These are phyloP conservation scores for Protomyces gravidus DNA, from an alignment of 1,139 yeast genomes.

Conservation along the genomic window DNA sequence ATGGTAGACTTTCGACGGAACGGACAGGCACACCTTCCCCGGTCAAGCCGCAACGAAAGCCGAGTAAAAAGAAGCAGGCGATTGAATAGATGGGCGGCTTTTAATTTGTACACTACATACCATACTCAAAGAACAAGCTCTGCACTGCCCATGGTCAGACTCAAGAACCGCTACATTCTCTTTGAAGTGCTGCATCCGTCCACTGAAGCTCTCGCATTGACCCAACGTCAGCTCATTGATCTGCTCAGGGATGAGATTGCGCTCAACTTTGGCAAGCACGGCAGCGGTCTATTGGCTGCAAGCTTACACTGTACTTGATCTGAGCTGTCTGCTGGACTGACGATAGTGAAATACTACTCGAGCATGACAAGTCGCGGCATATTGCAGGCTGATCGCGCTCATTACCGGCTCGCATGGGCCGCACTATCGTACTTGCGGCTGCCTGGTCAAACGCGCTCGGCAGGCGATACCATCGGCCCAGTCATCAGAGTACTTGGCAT, in stretches of 20 bases:
- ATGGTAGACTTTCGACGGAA: background rate
- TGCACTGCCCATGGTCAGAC: constrained; percentile 70
- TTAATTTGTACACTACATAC: too few relatives aligned
- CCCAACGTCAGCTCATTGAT: constrained; percentile 33
- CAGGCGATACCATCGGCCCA: constrained; percentile 49
- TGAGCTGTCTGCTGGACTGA: constrained; percentile 35
- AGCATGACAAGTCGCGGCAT: constrained; percentile 81
- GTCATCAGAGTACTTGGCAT: constrained; percentile 63
- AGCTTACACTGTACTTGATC: constrained; percentile 30
- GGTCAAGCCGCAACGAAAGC: background rate
- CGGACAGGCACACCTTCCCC: background rate
- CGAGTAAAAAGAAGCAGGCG: constrained; percentile 1
- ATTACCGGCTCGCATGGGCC: constrained; percentile 59
- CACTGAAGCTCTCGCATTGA: constrained; percentile 17
- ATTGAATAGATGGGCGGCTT: background rate
- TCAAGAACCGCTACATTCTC: constrained; percentile 75
- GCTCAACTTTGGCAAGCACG: constrained; percentile 70
- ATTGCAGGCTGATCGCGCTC: constrained; percentile 66
- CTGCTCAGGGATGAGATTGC: constrained; percentile 53
- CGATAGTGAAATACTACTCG: constrained; percentile 66
- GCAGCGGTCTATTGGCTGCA: constrained; percentile 56
- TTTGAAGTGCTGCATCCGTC: constrained; percentile 60
- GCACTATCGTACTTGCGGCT: constrained; percentile 58
- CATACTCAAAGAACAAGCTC: too few relatives aligned
- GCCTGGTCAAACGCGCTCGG: constrained; percentile 31